Evolutionary conservation across 306 rosid genomes (phyloP).

Genomic region (Pterocarpus macrocarpus): DNA sequence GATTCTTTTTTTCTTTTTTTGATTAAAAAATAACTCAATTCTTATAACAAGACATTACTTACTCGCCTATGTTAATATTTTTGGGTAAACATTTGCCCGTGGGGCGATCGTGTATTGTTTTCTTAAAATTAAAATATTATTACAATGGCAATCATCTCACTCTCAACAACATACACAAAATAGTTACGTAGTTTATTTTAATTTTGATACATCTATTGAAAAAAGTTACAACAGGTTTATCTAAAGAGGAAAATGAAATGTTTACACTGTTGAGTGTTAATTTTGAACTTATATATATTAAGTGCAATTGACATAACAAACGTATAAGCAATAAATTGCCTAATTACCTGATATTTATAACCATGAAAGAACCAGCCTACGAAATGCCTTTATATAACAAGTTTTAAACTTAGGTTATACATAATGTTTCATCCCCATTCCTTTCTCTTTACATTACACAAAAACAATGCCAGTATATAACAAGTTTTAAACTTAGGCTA

Average conservation of each 20-base stretch:
- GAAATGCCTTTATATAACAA: conserved; percentile 6
- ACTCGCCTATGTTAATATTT: neutral
- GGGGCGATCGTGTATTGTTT: neutral
- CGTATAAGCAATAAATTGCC: conserved; percentile 1
- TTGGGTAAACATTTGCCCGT: neutral
- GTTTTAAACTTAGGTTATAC: neutral
- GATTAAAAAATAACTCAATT: neutral
- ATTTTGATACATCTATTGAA: neutral
- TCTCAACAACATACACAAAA: neutral
- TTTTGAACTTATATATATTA: neutral
- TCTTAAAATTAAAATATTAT: neutral
- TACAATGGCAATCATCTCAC: neutral
- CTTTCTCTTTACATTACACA: neutral
- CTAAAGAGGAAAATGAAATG: neutral
- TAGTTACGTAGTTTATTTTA: neutral
- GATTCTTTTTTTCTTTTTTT: too few species aligned
- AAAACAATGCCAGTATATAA: conserved; percentile 3
- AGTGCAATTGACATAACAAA: neutral
- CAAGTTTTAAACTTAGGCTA: neutral
- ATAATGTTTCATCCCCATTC: neutral
- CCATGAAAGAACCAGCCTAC: neutral
- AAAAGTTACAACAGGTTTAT: neutral
- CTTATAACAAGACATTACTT: neutral
- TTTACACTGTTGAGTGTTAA: neutral
- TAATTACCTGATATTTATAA: neutral